Conservation (phyloP, 306 rosid species). For the Astragalus glycyphyllos region DNA sequence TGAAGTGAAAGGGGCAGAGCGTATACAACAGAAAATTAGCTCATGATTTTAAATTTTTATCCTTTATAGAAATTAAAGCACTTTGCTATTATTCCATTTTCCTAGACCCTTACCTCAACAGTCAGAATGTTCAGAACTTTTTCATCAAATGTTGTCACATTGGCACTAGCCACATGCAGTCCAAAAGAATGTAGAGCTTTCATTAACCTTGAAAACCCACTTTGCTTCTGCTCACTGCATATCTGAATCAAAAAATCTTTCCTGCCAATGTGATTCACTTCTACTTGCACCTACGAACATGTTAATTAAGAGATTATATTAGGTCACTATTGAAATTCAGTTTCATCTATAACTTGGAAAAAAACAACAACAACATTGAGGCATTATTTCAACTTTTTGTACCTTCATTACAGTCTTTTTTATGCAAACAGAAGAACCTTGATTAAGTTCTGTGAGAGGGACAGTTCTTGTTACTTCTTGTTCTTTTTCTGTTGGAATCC, state of each 20-base stretch:
- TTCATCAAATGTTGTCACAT: conserved; percentile 59
- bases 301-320: conserved; percentile 28
- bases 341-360: not conserved
- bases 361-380: not conserved
- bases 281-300: conserved; percentile 59
- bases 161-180: conserved; percentile 64
- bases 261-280: conserved; percentile 62
- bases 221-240: conserved; percentile 53
- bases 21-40: conserved; percentile 2
- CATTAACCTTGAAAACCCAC: conserved; percentile 68
- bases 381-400: conserved; percentile 19
- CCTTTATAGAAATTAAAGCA: conserved; percentile 23
- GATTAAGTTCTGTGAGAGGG: conserved; percentile 42
- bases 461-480: conserved; percentile 35
- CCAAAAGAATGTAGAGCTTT: conserved; percentile 70
- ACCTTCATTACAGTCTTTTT: conserved; percentile 51
- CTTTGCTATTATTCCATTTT: no score
- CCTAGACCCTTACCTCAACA: conserved; percentile 65
- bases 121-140: conserved; percentile 56
- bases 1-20: not conserved
- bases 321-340: conserved; percentile 9
- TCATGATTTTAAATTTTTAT: conserved; percentile 13
- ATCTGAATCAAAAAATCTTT: conserved; percentile 60
- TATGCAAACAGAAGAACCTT: conserved; percentile 38
- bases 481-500: conserved; percentile 30